Conservation (phyloP, 306 rosid species). For the Corylus avellana region DNA sequence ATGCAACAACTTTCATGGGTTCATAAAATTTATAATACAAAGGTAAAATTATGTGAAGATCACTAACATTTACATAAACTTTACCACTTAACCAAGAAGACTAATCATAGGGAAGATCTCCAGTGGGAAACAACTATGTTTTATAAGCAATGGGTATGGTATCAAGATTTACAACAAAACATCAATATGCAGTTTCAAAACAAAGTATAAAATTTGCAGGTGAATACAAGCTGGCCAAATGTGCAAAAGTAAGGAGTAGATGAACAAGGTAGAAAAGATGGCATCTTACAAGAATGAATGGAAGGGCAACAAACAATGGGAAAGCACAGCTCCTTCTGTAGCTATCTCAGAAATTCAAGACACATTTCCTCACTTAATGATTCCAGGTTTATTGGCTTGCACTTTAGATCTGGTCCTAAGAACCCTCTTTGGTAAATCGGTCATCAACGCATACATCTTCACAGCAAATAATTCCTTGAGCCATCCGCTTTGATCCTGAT, state of each 20-base stretch:
- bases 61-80: too few relatives aligned
- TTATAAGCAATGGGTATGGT: not conserved
- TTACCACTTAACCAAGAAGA: not conserved
- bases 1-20: not conserved
- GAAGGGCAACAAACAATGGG: not conserved
- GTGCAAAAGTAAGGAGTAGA: not conserved
- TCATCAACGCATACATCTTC: constrained; percentile 85
- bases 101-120: not conserved
- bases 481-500: constrained; percentile 89
- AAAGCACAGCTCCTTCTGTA: not conserved
- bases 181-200: not conserved
- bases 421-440: constrained; percentile 65
- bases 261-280: not conserved
- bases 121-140: not conserved
- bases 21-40: not conserved
- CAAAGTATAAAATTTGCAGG: not conserved
- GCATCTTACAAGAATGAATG: not conserved
- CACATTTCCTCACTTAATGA: constrained; percentile 56
- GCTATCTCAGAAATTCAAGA: not conserved
- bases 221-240: not conserved
- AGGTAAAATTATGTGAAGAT: not conserved
- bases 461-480: constrained; percentile 78
- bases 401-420: constrained; percentile 52
- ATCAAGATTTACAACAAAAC: not conserved
- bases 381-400: constrained; percentile 65